These are phyloP conservation scores for Stachybotrys echinatus DNA, from an alignment of 2,329 filamentous ascomycete species.

Conservation along the genomic window DNA sequence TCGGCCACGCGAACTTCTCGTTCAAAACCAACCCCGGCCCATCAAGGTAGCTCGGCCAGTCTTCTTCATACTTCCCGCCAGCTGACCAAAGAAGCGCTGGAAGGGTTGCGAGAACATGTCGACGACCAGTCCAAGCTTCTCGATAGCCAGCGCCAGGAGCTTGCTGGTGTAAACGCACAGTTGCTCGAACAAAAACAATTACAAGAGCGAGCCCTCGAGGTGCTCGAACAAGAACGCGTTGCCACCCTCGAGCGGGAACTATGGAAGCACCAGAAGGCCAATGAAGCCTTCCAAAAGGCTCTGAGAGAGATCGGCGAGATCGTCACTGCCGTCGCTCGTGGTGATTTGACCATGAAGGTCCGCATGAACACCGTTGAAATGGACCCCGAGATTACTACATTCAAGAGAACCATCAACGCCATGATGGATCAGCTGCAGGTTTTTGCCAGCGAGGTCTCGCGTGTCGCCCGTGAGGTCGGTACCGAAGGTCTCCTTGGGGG, in stretches of 20 bases:
- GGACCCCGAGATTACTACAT: conserved; percentile 96
- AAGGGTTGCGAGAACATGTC: conserved; percentile 82
- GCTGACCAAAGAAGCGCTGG: conserved; percentile 76
- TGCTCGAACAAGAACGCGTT: conserved; percentile 83
- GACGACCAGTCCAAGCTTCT: conserved; percentile 92
- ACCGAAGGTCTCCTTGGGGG: conserved; percentile 92
- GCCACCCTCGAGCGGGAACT: conserved; percentile 86
- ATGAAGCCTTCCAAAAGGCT: conserved; percentile 97
- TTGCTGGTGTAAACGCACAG: conserved; percentile 79
- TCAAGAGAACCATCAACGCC: conserved; percentile 96
- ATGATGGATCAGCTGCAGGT: conserved; percentile 99
- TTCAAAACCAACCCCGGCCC: conserved; percentile 40
- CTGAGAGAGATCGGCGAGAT: conserved; percentile 95
- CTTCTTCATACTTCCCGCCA: conserved; percentile 34
- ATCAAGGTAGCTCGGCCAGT: conserved; percentile 33
- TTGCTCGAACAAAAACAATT: conserved; percentile 80
- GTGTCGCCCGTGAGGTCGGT: conserved; percentile 90
- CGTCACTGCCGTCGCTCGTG: conserved; percentile 90
- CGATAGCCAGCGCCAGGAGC: conserved; percentile 78
- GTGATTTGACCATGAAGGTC: conserved; percentile 94
- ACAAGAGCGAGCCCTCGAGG: conserved; percentile 75
- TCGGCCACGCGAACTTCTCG: conserved; percentile 35
- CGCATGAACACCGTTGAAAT: conserved; percentile 93
- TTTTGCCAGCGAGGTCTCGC: conserved; percentile 93
- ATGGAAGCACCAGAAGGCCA: conserved; percentile 96